phyloP scores from a whole-genome alignment of 305 asterid genomes.

The Plantago lanceolata region DNA sequence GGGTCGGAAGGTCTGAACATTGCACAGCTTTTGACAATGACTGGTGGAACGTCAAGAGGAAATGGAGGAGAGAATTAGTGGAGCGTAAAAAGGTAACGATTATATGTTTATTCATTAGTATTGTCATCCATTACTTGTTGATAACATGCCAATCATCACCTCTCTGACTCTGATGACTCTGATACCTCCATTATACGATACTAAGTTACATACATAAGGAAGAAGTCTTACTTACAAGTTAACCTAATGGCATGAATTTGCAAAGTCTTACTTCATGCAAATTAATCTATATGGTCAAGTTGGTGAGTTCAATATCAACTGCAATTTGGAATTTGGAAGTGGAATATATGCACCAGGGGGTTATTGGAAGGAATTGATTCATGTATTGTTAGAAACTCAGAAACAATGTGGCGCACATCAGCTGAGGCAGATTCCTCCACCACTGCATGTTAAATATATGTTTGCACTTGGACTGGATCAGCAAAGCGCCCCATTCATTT shows the following conservation, averaged over 20 bases:
- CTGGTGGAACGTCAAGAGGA: not conserved
- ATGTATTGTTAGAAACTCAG: not conserved
- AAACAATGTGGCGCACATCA: not conserved
- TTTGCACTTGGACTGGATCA: not conserved
- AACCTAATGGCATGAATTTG: too few species aligned
- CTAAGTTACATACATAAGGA: too few species aligned
- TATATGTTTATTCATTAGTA: not conserved
- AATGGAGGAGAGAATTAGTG: not conserved
- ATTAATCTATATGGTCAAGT: not conserved
- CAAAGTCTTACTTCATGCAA: not conserved
- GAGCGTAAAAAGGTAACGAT: slow-evolving; percentile 3
- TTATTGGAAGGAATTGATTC: not conserved
- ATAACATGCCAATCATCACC: not conserved
- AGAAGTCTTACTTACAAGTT: too few species aligned
- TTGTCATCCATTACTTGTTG: not conserved
- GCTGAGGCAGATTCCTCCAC: too few species aligned
- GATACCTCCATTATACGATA: too few species aligned
- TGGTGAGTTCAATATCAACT: not conserved
- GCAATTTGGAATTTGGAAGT: not conserved
- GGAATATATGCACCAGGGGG: not conserved
- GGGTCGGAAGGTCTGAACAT: slow-evolving; percentile 4
- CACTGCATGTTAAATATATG: not conserved
- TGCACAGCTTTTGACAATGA: not conserved
- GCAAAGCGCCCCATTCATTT: not conserved
- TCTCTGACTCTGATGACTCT: not conserved